These are phyloP conservation scores for Besnoitia besnoiti DNA, from an alignment of 169 alveolate genomes.

Conservation along the genomic window DNA sequence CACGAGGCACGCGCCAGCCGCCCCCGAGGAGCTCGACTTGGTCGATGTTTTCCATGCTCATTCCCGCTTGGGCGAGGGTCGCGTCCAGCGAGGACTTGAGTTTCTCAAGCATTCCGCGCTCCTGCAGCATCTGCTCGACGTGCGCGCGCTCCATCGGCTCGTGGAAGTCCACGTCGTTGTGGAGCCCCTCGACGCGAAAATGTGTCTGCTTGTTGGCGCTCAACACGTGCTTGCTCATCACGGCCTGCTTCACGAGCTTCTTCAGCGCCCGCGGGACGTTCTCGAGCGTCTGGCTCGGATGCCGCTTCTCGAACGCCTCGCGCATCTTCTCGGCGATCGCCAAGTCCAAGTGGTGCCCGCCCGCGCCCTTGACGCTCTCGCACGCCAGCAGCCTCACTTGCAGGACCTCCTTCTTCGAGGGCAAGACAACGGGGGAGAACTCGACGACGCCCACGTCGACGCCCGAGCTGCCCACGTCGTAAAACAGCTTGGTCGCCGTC, in stretches of 20 bases:
- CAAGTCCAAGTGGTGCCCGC: slow-evolving; percentile 62
- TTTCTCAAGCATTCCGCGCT: background rate
- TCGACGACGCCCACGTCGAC: slow-evolving; percentile 45
- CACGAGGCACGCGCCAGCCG: slow-evolving; percentile 69
- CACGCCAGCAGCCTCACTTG: slow-evolving; percentile 40
- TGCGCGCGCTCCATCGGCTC: slow-evolving; percentile 16
- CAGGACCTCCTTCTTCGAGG: slow-evolving; percentile 8
- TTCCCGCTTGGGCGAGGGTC: slow-evolving; percentile 32
- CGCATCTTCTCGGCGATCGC: slow-evolving; percentile 59
- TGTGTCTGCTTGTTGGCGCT: slow-evolving; percentile 58
- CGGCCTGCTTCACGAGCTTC: slow-evolving; percentile 66
- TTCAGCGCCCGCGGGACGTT: slow-evolving; percentile 53
- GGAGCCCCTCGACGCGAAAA: slow-evolving; percentile 56
- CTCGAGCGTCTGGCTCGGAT: background rate
- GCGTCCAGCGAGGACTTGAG: slow-evolving; percentile 30
- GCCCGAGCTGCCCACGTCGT: slow-evolving; percentile 55
- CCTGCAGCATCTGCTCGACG: slow-evolving; percentile 37
- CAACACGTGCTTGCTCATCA: slow-evolving; percentile 62
- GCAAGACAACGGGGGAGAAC: background rate
- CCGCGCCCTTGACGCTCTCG: slow-evolving; percentile 1
- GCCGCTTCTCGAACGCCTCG: slow-evolving; percentile 37
- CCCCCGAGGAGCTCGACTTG: slow-evolving; percentile 71
- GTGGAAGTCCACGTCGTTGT: slow-evolving; percentile 43
- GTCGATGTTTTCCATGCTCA: slow-evolving; percentile 27
- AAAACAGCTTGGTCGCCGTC: slow-evolving; percentile 33